Evolutionary conservation across 2,329 filamentous ascomycete genomes (phyloP).

Genomic region (Cladosporium sphaerospermum): DNA sequence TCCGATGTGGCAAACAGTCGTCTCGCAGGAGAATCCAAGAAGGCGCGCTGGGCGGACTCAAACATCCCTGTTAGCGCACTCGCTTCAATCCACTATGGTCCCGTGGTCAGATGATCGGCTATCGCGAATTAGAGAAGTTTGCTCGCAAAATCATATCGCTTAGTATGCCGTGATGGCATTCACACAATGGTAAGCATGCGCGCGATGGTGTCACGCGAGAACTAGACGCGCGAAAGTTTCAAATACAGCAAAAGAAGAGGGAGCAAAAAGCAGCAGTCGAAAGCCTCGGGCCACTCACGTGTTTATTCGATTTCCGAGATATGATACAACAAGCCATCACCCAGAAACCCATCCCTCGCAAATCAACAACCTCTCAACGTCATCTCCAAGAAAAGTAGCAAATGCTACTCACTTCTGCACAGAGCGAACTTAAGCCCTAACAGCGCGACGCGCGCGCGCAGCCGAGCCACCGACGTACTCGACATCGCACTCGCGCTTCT

Average conservation of each 20-base stretch:
- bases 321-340: not conserved
- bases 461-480: slow-evolving; percentile 7
- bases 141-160: too few relatives aligned
- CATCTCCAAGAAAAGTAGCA: not conserved
- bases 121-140: too few relatives aligned
- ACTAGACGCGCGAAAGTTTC: not conserved
- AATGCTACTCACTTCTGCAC: not conserved
- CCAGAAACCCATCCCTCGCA: not conserved
- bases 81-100: too few relatives aligned
- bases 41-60: too few relatives aligned
- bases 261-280: not conserved
- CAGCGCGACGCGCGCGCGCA: slow-evolving; percentile 5
- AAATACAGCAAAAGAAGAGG: not conserved
- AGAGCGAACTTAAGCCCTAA: not conserved
- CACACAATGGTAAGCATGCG: too few relatives aligned
- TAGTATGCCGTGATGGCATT: too few relatives aligned
- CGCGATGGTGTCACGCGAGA: too few relatives aligned
- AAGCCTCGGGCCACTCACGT: slow-evolving; percentile 7
- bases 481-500: slow-evolving; percentile 5
- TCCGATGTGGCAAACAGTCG: too few relatives aligned
- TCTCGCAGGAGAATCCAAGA: too few relatives aligned
- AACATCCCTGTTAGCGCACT: too few relatives aligned
- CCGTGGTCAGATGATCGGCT: too few relatives aligned
- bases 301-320: slow-evolving; percentile 8
- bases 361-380: not conserved